Base-by-base conservation (phyloP, 176 grass and related monocot genomes). In the Carex cristatella region DNA sequence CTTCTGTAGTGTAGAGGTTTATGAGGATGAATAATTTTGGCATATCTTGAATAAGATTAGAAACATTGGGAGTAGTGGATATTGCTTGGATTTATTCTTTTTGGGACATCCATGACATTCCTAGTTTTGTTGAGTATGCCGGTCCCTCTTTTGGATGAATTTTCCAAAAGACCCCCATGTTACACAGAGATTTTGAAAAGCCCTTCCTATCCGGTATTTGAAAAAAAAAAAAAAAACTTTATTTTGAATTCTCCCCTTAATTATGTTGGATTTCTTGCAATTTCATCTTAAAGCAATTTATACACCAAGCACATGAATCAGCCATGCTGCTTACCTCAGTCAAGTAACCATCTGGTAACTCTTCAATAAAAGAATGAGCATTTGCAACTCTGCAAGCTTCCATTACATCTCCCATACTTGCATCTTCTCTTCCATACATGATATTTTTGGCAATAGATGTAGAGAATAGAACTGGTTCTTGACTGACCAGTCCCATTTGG, bases 381-480 rank as follows among this genome's bases (percentile, higher is more conserved):
- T 91, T 93, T 56, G 91, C 86, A 87, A 89, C 90, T 87, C 81
- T 91, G 0, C 87, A 86, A 7, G 82, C 91, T 10, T 23, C 61
- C 3, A 93, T 83, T 51, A 93, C 4, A 31, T 93, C 81, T 87
- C 87, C 88, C 81, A 88, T 4, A 5, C 89, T 89, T 0, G 89
- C 91, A 71, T 51, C 51, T 78, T 91, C 86, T 53, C 90, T 80
- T 65, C 91, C 89, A 85, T 88, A 93, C 4, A 91, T 79, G 3
- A 94, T 87, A 83, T 94, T 94, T 67, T 91, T 88, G 51, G 31
- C 73, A 48, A 94, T 87, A 73, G 92, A 83, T 10, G 92, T 91
- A 42, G 89, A 87, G 46, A 94, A 94, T 31, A 91, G 77, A 10
- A 88, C 70, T 0, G 92, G 87, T 55, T 94, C 92, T 54, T 94